Conservation (phyloP, 108 stramenopile genomes). For the Craspedostauros australis region DNA sequence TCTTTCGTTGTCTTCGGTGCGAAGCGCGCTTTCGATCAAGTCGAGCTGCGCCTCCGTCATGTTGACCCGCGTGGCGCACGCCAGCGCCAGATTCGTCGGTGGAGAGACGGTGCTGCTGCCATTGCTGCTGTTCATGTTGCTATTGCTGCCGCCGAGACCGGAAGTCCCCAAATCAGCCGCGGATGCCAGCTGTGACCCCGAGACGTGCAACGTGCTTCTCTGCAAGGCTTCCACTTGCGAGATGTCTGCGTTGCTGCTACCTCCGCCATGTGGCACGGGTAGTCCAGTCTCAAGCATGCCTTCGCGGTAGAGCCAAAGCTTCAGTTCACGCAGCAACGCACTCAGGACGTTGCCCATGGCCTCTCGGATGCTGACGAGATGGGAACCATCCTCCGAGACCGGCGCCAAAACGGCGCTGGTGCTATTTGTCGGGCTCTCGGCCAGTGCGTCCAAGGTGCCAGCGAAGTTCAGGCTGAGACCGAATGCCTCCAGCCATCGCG, state of each 20-base stretch:
- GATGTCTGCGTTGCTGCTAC: slow-evolving; percentile 38
- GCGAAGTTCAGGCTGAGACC: slow-evolving; percentile 80
- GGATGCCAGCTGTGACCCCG: slow-evolving; percentile 44
- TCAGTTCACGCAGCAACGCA: slow-evolving; percentile 75
- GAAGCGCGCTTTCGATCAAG: slow-evolving; percentile 70
- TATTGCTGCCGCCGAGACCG: background rate
- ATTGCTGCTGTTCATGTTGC: slow-evolving; percentile 19
- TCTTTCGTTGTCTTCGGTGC: slow-evolving; percentile 39
- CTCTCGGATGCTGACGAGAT: slow-evolving; percentile 42
- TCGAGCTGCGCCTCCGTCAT: slow-evolving; percentile 79
- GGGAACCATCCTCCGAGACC: slow-evolving; percentile 30
- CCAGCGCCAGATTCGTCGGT: too few species aligned
- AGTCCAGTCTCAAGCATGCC: slow-evolving; percentile 63
- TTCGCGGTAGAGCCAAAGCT: slow-evolving; percentile 83
- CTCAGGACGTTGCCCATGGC: slow-evolving; percentile 68
- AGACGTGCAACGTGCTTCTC: slow-evolving; percentile 79
- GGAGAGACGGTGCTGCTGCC: slow-evolving; percentile 45
- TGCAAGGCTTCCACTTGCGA: slow-evolving; percentile 69
- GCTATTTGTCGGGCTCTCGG: slow-evolving; percentile 62
- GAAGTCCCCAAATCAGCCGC: slow-evolving; percentile 10
- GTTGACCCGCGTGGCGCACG: slow-evolving; percentile 78
- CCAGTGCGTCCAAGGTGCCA: slow-evolving; percentile 71
- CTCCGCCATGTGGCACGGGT: slow-evolving; percentile 39
- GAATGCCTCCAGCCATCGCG: slow-evolving; percentile 80
- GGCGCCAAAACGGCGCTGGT: slow-evolving; percentile 28